phyloP scores from a whole-genome alignment of 164 flowering plant species.

The Pachysandra terminalis region DNA sequence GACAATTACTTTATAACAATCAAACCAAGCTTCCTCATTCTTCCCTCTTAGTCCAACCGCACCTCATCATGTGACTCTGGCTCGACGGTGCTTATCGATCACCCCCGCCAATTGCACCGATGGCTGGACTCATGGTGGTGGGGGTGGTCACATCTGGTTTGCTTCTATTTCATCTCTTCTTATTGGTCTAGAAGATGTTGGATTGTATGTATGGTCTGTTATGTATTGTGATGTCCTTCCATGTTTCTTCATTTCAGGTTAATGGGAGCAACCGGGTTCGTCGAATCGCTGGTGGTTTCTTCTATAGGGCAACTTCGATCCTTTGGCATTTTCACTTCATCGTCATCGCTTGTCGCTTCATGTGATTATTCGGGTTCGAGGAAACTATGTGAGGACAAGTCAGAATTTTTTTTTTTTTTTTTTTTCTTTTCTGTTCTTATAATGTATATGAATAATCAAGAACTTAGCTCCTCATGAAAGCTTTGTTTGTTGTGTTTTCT shows the following conservation, averaged over 20 bases:
- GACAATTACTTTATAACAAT: constrained; percentile 11
- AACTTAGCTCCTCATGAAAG: background rate
- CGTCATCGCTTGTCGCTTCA: background rate
- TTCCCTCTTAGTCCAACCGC: background rate
- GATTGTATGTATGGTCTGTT: too few relatives aligned
- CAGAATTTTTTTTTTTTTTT: constrained; percentile 1
- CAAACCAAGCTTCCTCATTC: background rate
- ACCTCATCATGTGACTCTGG: background rate
- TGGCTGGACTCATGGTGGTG: background rate
- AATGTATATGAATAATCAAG: background rate
- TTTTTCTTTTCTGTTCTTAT: background rate
- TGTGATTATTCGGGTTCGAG: background rate
- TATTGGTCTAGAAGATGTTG: too few relatives aligned
- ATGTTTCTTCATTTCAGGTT: background rate
- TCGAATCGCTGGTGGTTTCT: constrained; percentile 13
- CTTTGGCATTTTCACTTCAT: constrained; percentile 29
- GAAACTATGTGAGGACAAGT: constrained; percentile 3
- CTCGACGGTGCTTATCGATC: background rate
- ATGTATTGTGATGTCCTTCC: background rate
- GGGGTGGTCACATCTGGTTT: constrained; percentile 1
- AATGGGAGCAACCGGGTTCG: background rate
- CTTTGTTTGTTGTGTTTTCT: too few relatives aligned
- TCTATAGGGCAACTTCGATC: constrained; percentile 35
- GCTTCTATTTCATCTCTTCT: too few relatives aligned
- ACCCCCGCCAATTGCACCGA: background rate